phyloP scores from a whole-genome alignment of 2,329 filamentous ascomycete species.

The Exophiala xenobiotica region DNA sequence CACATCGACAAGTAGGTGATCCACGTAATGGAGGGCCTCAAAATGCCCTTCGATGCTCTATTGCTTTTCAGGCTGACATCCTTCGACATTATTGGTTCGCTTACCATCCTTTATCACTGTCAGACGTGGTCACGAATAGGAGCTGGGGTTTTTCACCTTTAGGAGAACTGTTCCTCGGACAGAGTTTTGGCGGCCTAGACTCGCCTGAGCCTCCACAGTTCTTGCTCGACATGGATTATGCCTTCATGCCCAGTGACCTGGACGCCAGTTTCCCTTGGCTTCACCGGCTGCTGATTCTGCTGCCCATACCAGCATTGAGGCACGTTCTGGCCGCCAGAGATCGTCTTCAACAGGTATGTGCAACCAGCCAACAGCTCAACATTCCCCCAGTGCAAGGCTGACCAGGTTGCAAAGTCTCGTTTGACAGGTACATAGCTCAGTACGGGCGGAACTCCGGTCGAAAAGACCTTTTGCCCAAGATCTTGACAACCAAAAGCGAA shows the following conservation, averaged over 20 bases:
- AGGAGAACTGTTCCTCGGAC: conserved; percentile 16
- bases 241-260: conserved; percentile 2
- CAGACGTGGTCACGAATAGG: too few relatives aligned
- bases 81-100: conserved; percentile 19
- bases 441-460: not conserved
- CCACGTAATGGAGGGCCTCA: conserved; percentile 1
- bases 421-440: not conserved
- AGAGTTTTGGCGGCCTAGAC: conserved; percentile 10
- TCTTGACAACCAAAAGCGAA: not conserved
- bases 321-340: not conserved
- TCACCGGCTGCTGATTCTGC: not conserved
- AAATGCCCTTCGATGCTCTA: conserved; percentile 3
- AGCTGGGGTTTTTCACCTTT: not conserved
- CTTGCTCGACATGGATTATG: conserved; percentile 12
- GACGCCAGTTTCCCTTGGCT: not conserved
- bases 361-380: too few relatives aligned
- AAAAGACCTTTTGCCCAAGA: not conserved
- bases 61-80: conserved; percentile 13
- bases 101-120: not conserved
- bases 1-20: not conserved
- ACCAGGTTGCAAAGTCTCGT: conserved; percentile 8
- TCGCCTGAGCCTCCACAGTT: conserved; percentile 8
- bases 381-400: too few relatives aligned
- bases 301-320: conserved; percentile 8
- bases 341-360: not conserved